phyloP scores from a whole-genome alignment of 1,284 basidiomycete species.

The Ustilago shanxiensis region DNA sequence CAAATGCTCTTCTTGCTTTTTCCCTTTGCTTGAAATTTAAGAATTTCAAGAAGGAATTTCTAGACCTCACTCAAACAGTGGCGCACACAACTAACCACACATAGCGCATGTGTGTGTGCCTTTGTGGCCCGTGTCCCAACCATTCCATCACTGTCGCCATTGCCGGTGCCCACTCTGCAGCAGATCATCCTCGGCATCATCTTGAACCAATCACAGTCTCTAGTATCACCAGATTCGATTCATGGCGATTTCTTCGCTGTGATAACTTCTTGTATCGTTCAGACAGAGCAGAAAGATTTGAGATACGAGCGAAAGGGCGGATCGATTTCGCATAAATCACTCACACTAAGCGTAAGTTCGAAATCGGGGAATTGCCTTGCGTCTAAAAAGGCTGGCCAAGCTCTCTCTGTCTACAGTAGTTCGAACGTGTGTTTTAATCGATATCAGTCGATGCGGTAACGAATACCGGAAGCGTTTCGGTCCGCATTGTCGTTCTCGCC shows the following conservation, averaged over 20 bases:
- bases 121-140: not conserved
- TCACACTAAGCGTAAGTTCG: not conserved
- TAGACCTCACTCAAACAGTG: conserved; percentile 4
- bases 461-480: conserved; percentile 3
- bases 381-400: no score
- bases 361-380: conserved; percentile 12
- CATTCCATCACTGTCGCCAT: not conserved
- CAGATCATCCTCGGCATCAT: conserved; percentile 10
- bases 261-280: no score
- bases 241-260: no score
- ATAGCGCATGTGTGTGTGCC: not conserved
- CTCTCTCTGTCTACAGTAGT: conserved; percentile 1
- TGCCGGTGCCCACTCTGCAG: not conserved
- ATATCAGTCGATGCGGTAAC: not conserved
- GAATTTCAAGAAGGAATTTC: conserved; percentile 5
- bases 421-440: conserved; percentile 16
- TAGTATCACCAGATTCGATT: no score
- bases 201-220: conserved; percentile 6
- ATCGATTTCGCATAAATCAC: no score
- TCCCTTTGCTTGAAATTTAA: conserved; percentile 12
- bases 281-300: not conserved
- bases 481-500: conserved; percentile 2
- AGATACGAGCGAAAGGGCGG: not conserved
- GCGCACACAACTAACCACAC: conserved; percentile 3
- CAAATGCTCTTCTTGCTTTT: conserved; percentile 5